Base-by-base conservation (phyloP, 495 filamentous ascomycete genomes). In the Polyplosphaeria fusca region DNA sequence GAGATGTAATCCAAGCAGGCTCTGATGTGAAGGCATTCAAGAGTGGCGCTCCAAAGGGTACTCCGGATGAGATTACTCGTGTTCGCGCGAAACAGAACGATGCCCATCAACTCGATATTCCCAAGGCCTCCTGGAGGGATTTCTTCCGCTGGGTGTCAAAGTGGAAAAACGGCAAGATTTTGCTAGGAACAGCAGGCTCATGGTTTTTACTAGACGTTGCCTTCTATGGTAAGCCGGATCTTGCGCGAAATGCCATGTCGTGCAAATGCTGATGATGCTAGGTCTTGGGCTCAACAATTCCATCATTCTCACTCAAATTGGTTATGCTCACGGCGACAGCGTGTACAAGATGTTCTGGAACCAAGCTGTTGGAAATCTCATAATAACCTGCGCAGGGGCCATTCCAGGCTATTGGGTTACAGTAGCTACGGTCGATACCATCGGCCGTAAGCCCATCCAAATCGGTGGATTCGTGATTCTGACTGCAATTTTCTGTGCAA, bases 181-280 rank as follows among this genome's bases (percentile, higher is more conserved):
- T 92, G 4, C 77, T 90, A 22, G 87, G 87, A 4, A 91, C 86
- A 4, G 85, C 88, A 18, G 80, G 82, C 7, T 88, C 86, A 3
- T 91, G 87, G 87, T 89, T 89, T 70, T 79, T 87, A 63, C 78
- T 88, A 27, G 85, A 87, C 63, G 79, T 82, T n/a, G 85, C 87
- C n/a, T 89, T 87, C 70, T 93, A 91, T 61, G 88, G 88, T 43
- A 26, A 5, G 43, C 26, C 12, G 5, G 19, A 14, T 46, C 22
- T 9, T 11, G 11, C 4, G 4, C 16, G 4, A 4, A 7, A 9
- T 27, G 11, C 43, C 26, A 5, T 46, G 11, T 46, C 9, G 19
- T 46, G 11, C 4, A 23, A 9, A 23, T 24, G 19, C 32, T 39
- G 19, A 19, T 14, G 4, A 37, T 20, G 18, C 13, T 32, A 51